Evolutionary conservation across 345 rosid species (phyloP).

Genomic region (Alliaria petiolata): DNA sequence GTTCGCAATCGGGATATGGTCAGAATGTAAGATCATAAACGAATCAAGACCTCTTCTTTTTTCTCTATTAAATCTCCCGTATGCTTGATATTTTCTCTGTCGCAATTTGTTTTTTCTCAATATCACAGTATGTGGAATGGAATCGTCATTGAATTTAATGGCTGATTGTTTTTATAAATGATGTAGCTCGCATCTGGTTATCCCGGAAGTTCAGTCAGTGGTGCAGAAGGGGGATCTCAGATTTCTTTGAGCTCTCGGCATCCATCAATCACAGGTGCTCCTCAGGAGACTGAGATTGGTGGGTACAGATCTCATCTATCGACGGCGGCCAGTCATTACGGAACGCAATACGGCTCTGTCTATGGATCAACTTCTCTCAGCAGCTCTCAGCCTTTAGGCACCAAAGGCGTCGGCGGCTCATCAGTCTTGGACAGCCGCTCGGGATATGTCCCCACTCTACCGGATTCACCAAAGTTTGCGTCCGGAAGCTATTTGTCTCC

Average conservation of each 20-base stretch:
- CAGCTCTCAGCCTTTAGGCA: constrained; percentile 52
- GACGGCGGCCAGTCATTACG: constrained; percentile 61
- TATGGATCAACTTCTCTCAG: constrained; percentile 60
- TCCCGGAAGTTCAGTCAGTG: constrained; percentile 63
- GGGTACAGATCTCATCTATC: constrained; percentile 63
- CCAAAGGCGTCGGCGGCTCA: too few relatives aligned
- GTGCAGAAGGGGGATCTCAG: constrained; percentile 63
- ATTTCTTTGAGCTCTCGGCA: constrained; percentile 58
- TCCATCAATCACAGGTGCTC: constrained; percentile 47
- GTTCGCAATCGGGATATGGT: constrained; percentile 71
- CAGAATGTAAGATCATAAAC: constrained; percentile 58
- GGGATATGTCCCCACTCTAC: constrained; percentile 53
- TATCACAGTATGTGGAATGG: background rate
- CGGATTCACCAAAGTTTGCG: constrained; percentile 79
- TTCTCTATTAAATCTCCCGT: background rate
- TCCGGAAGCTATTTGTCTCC: constrained; percentile 65
- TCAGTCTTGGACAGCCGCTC: constrained; percentile 68
- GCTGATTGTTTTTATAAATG: background rate
- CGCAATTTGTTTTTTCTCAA: too few relatives aligned
- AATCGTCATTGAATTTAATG: background rate
- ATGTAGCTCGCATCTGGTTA: constrained; percentile 56
- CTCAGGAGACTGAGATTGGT: constrained; percentile 66
- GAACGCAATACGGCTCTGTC: constrained; percentile 61
- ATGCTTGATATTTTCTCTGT: constrained; percentile 1
- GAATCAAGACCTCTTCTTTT: background rate